Evolutionary conservation across 2,329 filamentous ascomycete species (phyloP).

Genomic region (Chaetomiaceae sp.): DNA sequence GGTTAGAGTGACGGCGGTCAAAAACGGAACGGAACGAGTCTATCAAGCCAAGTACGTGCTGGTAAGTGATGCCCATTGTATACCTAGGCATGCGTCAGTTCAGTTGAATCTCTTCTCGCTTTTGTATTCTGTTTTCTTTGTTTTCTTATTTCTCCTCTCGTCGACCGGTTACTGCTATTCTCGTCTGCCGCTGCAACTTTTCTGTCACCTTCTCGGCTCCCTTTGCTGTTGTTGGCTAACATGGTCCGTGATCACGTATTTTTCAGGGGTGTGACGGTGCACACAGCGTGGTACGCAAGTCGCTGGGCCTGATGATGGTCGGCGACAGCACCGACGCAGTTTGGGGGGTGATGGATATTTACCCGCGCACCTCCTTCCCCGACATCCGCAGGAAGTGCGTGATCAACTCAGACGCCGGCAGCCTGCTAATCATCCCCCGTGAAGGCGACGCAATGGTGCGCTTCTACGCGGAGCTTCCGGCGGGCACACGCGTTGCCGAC

Average conservation of each 20-base stretch:
- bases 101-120: too few species aligned
- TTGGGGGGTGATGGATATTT: slow-evolving; percentile 53
- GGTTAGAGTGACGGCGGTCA: slow-evolving; percentile 38
- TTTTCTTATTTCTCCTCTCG: slow-evolving; percentile 32
- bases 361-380: slow-evolving; percentile 51
- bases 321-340: slow-evolving; percentile 52
- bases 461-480: slow-evolving; percentile 56
- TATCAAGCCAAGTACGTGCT: slow-evolving; percentile 47
- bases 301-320: slow-evolving; percentile 50
- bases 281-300: slow-evolving; percentile 45
- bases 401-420: slow-evolving; percentile 49
- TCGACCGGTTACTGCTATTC: slow-evolving; percentile 18
- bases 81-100: too few species aligned
- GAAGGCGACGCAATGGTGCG: slow-evolving; percentile 52
- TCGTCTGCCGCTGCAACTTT: too few species aligned
- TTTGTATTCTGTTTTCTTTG: too few species aligned
- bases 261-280: slow-evolving; percentile 46
- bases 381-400: slow-evolving; percentile 54
- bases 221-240: too few species aligned
- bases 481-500: slow-evolving; percentile 41
- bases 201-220: too few species aligned
- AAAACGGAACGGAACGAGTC: slow-evolving; percentile 33
- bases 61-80: too few species aligned
- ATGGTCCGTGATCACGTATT: too few species aligned
- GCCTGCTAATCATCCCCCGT: slow-evolving; percentile 55